Evolutionary conservation across 805 yeast genomes (phyloP), one percentile per base, ranked within the genome.

Genomic region (Hanseniaspora singularis): DNA sequence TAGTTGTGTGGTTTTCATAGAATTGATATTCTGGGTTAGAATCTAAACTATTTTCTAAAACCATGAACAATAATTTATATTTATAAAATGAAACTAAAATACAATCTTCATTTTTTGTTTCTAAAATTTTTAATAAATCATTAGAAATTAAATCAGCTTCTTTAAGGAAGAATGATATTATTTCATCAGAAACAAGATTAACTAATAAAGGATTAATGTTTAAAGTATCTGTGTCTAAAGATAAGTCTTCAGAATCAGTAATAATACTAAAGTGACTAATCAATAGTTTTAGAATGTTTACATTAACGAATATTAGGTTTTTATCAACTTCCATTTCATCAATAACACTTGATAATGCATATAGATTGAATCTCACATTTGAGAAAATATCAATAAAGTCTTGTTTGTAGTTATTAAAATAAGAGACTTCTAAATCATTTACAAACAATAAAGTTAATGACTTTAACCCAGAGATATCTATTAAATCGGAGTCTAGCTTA

Each of bases 211-310:
- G 14, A 26, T 16, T 18, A 4, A 18, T 14, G 8, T 11, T 22
- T 4, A 26, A 15, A 18, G 3, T 18, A 16, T 27, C 8, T 7
- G 12, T 18, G 11, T 14, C 18, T 19, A 38, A 15, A 4, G 26
- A 30, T 12, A 36, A 3, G 11, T 36, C 31, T 3, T 34, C 23
- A 12, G 14, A 27, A 14, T 34, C n/a, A 22, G 24, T 34, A 2
- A 42, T 42, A 18, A 42, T 34, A n/a, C 40, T 18, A 23, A 19
- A 42, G 16, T 42, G 46, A 34, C 34, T n/a, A 11, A 18, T 28
- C 4, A 42, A 15, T 11, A 19, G 18, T 16, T 42, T 20, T 2
- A 36, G 15, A 16, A 42, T 42, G 19, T 36, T 42, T 8, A 27
- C 34, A 31, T 42, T 27, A 10, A 42, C 18, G 2, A 27, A 15